A percentile compares a stretch with the other conserved stretches of the same genome.
These are phyloP conservation scores for Coniosporium apollinis DNA, from an alignment of 495 filamentous ascomycete species.

Conservation along the genomic window DNA sequence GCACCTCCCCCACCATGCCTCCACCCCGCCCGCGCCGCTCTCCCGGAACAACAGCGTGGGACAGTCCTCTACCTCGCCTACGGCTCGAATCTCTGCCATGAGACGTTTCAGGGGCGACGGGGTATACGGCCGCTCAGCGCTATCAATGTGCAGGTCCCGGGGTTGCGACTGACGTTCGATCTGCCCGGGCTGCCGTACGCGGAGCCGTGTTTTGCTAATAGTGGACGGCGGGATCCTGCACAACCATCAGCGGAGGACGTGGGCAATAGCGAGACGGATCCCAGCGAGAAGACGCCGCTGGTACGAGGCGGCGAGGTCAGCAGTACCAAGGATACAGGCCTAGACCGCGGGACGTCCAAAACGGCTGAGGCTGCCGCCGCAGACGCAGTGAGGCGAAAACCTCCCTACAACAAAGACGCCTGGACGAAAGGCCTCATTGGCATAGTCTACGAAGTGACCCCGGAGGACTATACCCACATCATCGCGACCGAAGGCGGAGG, in stretches of 20 bases:
- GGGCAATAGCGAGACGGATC: constrained; percentile 2
- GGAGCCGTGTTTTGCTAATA: constrained; percentile 89
- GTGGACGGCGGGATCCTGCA: constrained; percentile 33
- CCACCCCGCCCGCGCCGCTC: too few species aligned
- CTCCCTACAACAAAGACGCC: constrained; percentile 28
- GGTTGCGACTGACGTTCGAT: constrained; percentile 63
- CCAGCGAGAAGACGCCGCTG: constrained; percentile 9
- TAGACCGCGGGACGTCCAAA: too few species aligned
- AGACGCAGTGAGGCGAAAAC: constrained; percentile 3
- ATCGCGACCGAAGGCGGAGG: constrained; percentile 85
- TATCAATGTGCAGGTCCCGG: constrained; percentile 63
- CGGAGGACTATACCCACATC: constrained; percentile 64
- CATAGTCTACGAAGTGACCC: constrained; percentile 86
- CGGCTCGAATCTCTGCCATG: constrained; percentile 67
- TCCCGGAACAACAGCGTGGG: too few species aligned
- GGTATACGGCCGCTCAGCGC: constrained; percentile 65
- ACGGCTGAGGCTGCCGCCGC: constrained; percentile 14
- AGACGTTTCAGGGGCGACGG: constrained; percentile 58
- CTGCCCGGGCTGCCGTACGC: constrained; percentile 70
- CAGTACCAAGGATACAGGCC: too few species aligned
- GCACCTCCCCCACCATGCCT: too few species aligned
- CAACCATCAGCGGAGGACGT: neutral
- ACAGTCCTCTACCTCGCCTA: constrained; percentile 89
- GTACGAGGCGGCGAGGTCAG: too few species aligned
- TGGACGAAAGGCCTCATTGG: constrained; percentile 76